Evolutionary conservation across 441 rosid species (phyloP).

Genomic region (Breynia disticha): DNA sequence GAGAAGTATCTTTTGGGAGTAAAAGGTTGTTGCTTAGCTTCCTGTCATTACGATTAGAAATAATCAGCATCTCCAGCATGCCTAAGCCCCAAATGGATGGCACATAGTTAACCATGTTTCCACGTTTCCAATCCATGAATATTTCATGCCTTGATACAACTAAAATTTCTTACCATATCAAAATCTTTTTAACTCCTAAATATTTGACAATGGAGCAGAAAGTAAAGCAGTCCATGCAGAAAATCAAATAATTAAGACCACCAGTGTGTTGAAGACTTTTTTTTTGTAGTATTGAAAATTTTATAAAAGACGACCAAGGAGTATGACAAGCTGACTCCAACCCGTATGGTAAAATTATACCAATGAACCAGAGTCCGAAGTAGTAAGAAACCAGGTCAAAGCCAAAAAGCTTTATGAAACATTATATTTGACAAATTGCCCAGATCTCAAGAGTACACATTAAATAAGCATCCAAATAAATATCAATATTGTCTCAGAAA

Average conservation of each 20-base stretch:
- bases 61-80: not conserved
- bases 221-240: too few species aligned
- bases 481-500: slow-evolving; percentile 6
- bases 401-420: not conserved
- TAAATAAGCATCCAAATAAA: not conserved
- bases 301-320: too few species aligned
- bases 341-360: too few species aligned
- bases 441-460: not conserved
- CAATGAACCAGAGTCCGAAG: not conserved
- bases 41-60: slow-evolving; percentile 13
- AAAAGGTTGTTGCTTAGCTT: slow-evolving; percentile 41
- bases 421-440: not conserved
- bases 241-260: too few species aligned
- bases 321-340: too few species aligned
- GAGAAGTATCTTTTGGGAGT: slow-evolving; percentile 84
- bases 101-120: not conserved
- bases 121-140: too few species aligned
- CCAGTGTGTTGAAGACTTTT: too few species aligned
- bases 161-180: too few species aligned
- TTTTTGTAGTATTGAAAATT: too few species aligned
- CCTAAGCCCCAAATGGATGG: not conserved
- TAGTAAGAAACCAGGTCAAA: not conserved
- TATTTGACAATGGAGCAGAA: too few species aligned
- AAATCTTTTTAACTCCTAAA: too few species aligned
- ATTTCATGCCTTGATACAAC: too few species aligned